These are phyloP conservation scores for Erucastrum elatum DNA, from an alignment of 345 rosid genomes.

Conservation along the genomic window DNA sequence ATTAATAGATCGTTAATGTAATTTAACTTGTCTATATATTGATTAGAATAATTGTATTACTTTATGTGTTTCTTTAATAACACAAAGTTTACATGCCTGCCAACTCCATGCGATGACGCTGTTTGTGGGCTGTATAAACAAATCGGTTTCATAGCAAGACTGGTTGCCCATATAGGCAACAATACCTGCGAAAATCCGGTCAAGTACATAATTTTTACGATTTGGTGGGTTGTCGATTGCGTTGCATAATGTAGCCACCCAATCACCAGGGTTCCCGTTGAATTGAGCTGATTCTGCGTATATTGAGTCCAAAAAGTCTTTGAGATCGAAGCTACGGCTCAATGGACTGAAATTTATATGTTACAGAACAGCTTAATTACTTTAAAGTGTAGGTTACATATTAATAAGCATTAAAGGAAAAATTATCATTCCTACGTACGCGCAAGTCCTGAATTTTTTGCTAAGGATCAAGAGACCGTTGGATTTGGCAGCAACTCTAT, in stretches of 20 bases:
- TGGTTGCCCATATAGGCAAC: conserved; percentile 25
- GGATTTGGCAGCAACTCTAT: conserved; percentile 49
- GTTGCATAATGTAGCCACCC: conserved; percentile 40
- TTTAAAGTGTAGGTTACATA: not conserved
- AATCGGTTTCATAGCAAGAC: conserved; percentile 32
- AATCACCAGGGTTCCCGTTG: conserved; percentile 31
- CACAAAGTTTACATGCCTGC: conserved; percentile 38
- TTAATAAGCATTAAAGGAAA: not conserved
- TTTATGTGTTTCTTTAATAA: not conserved
- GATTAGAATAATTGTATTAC: not conserved
- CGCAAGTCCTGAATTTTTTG: conserved; percentile 64
- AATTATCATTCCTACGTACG: conserved; percentile 15
- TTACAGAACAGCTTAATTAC: not conserved
- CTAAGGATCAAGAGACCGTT: conserved; percentile 55
- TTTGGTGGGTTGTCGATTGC: conserved; percentile 41
- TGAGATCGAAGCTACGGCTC: conserved; percentile 30
- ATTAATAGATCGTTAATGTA: not conserved
- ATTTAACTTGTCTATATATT: not conserved
- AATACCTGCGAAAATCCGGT: conserved; percentile 43
- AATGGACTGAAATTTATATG: conserved; percentile 31
- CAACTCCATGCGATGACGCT: conserved; percentile 43
- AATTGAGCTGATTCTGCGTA: conserved; percentile 49
- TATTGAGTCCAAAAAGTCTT: conserved; percentile 13
- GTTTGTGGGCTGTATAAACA: conserved; percentile 20
- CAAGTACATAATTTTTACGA: conserved; percentile 31